Evolutionary conservation across 345 rosid species (phyloP).

Genomic region (Crucihimalaya himalaica): DNA sequence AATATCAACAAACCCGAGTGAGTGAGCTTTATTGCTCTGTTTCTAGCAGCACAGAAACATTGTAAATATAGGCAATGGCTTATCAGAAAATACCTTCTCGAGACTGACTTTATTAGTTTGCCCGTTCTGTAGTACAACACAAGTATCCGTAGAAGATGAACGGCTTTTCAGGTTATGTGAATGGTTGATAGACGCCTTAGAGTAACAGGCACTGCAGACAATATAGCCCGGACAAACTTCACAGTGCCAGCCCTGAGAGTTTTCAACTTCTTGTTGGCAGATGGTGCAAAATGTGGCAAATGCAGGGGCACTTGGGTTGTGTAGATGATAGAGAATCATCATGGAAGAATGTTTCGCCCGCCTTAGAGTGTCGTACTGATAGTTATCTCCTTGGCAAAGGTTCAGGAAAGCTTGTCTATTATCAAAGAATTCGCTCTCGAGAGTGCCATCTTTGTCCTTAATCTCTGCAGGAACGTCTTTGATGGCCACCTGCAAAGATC

Average conservation of each 20-base stretch:
- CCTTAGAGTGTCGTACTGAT: constrained; percentile 90
- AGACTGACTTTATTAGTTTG: constrained; percentile 56
- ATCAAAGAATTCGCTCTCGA: constrained; percentile 88
- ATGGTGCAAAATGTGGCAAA: constrained; percentile 75
- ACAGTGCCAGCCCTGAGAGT: constrained; percentile 93
- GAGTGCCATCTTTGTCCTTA: constrained; percentile 79
- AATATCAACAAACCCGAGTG: constrained; percentile 23
- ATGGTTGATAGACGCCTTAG: constrained; percentile 72
- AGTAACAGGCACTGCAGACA: constrained; percentile 79
- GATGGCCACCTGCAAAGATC: constrained; percentile 56
- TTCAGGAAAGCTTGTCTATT: constrained; percentile 90
- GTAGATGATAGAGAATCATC: constrained; percentile 98
- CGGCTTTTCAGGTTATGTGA: constrained; percentile 85
- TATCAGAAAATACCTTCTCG: constrained; percentile 17
- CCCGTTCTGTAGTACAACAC: constrained; percentile 66
- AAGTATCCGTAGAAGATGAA: constrained; percentile 62
- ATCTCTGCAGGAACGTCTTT: constrained; percentile 64
- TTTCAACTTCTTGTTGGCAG: constrained; percentile 82
- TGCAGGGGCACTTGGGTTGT: constrained; percentile 94
- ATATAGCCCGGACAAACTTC: constrained; percentile 83
- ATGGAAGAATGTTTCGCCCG: constrained; percentile 96
- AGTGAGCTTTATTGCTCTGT: neutral
- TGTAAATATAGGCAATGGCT: neutral
- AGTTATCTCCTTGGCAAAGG: constrained; percentile 94
- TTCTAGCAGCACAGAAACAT: neutral